Conservation (phyloP, 148 eudicot genomes). For the Fagopyrum homotropicum region DNA sequence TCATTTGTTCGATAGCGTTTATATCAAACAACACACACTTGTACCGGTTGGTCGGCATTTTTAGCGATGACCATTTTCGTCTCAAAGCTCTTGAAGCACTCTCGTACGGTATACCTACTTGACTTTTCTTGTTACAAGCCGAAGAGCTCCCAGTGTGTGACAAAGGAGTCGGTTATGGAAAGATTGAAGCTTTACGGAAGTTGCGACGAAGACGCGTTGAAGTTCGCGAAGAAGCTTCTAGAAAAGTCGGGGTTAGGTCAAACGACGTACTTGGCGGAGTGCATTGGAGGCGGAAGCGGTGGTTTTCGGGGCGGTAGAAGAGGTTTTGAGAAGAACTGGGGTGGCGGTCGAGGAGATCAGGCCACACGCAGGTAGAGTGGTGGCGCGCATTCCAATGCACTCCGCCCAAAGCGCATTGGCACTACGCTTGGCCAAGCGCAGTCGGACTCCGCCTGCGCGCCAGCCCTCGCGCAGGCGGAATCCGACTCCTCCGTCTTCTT, state of each 20-base stretch:
- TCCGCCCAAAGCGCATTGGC: too few species aligned
- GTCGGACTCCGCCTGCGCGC: too few species aligned
- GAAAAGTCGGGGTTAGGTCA: slow-evolving; percentile 21
- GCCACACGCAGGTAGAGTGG: neutral
- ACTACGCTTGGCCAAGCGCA: too few species aligned
- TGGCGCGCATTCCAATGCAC: too few species aligned
- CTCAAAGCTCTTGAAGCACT: neutral
- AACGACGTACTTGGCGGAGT: slow-evolving; percentile 18
- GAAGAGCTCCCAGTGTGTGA: neutral
- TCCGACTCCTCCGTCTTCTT: too few species aligned
- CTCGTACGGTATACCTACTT: slow-evolving; percentile 12
- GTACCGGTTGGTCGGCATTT: neutral
- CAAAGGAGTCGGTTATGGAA: slow-evolving; percentile 12
- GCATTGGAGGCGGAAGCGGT: slow-evolving; percentile 19
- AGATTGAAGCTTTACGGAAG: neutral
- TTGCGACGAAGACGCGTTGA: slow-evolving; percentile 2
- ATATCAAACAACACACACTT: too few species aligned
- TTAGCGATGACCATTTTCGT: neutral
- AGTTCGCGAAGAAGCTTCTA: slow-evolving; percentile 11
- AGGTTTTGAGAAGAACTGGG: slow-evolving; percentile 19
- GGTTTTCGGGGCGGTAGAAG: slow-evolving; percentile 25
- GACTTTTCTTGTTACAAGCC: slow-evolving; percentile 27
- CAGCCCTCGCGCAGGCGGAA: too few species aligned
- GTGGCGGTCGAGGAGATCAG: slow-evolving; percentile 20
- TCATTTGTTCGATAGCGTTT: too few species aligned